Evolutionary conservation across 1,284 basidiomycete genomes (phyloP).

Genomic region (Cryptococcus neoformans): DNA sequence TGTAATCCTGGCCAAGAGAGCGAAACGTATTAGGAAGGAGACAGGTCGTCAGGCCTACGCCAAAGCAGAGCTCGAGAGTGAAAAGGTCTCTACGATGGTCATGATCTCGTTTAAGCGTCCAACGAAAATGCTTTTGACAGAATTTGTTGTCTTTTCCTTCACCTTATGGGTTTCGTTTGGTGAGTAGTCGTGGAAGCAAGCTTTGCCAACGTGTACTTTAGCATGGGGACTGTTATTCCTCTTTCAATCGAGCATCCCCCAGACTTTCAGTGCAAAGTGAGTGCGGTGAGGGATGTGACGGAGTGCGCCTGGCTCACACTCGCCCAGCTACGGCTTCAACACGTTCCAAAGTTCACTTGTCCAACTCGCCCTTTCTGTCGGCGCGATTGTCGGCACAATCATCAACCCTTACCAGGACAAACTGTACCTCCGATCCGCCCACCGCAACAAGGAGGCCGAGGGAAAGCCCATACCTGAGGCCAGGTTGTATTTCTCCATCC

Average conservation of each 20-base stretch:
- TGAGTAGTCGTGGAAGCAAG: not conserved
- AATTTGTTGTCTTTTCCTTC: constrained; percentile 18
- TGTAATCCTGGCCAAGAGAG: constrained; percentile 61
- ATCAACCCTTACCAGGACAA: constrained; percentile 11
- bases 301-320: not conserved
- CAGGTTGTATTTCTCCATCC: constrained; percentile 25
- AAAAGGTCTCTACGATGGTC: constrained; percentile 58
- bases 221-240: constrained; percentile 13
- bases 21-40: constrained; percentile 59
- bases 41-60: constrained; percentile 63
- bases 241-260: constrained; percentile 9
- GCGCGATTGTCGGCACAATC: constrained; percentile 8
- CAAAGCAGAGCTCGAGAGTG: constrained; percentile 61
- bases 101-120: constrained; percentile 66
- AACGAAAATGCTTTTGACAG: constrained; percentile 17
- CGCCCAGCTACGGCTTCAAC: constrained; percentile 19
- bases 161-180: constrained; percentile 20
- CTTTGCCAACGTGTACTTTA: not conserved
- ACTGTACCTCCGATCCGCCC: constrained; percentile 4
- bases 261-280: constrained; percentile 11
- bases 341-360: constrained; percentile 17
- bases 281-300: not conserved
- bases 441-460: constrained; percentile 10
- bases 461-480: constrained; percentile 28
- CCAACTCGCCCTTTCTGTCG: constrained; percentile 10